Conservation (phyloP, 2,329 filamentous ascomycete species). For the Calycina herbarum region DNA sequence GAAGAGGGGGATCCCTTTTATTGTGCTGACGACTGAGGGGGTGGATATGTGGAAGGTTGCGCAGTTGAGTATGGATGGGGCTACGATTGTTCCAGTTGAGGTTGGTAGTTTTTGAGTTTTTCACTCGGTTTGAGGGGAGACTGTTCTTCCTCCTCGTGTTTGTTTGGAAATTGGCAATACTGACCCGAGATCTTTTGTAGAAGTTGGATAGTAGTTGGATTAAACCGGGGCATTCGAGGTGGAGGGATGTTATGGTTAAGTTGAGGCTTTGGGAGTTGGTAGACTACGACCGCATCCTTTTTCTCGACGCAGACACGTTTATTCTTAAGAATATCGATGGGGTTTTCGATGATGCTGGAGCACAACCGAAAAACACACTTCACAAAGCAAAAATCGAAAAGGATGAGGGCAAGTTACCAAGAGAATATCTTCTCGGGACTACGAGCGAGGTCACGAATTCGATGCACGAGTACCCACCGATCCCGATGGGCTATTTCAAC, state of each 20-base stretch:
- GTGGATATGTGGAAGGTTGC: conserved; percentile 30
- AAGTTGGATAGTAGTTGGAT: conserved; percentile 36
- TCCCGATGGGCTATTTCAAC: conserved; percentile 39
- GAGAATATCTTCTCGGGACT: conserved; percentile 39
- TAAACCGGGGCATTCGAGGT: conserved; percentile 33
- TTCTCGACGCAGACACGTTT: conserved; percentile 40
- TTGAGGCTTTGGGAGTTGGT: conserved; percentile 39
- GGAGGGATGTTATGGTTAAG: conserved; percentile 37
- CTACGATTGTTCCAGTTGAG: conserved; percentile 37
- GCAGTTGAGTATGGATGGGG: conserved; percentile 39
- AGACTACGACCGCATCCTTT: conserved; percentile 39
- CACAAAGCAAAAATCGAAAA: not conserved
- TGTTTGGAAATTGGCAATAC: too few relatives aligned
- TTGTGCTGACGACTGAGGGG: conserved; percentile 38
- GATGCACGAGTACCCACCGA: conserved; percentile 41
- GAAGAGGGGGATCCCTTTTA: conserved; percentile 36
- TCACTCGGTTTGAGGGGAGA: too few relatives aligned
- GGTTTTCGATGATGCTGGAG: conserved; percentile 37
- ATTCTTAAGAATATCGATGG: conserved; percentile 36
- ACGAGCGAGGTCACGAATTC: conserved; percentile 39
- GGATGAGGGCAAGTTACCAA: conserved; percentile 38
- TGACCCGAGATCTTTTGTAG: too few relatives aligned
- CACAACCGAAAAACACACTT: conserved; percentile 5
- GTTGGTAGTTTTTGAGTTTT: too few relatives aligned
- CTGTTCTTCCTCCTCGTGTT: too few relatives aligned